phyloP scores from a whole-genome alignment of 257 asterid species.

The Primulina tabacum region DNA sequence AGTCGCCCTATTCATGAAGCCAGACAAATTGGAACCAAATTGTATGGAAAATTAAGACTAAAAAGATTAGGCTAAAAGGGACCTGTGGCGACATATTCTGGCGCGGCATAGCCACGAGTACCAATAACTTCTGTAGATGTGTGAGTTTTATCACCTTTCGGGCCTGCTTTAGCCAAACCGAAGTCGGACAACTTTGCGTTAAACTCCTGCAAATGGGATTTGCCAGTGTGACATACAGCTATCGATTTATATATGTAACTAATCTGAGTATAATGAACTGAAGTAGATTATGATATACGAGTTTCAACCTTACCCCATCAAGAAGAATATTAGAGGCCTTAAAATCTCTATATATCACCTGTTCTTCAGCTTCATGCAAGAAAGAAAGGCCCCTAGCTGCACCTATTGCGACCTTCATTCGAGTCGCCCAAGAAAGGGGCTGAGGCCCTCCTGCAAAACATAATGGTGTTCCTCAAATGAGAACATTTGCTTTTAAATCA shows the following conservation, averaged over 20 bases:
- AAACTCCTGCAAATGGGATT: slow-evolving; percentile 56
- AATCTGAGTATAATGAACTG: background rate
- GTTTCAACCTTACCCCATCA: slow-evolving; percentile 54
- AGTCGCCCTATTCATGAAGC: slow-evolving; percentile 50
- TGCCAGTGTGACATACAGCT: background rate
- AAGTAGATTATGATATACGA: background rate
- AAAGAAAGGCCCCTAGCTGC: slow-evolving; percentile 90
- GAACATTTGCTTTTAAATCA: background rate
- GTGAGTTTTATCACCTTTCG: slow-evolving; percentile 88
- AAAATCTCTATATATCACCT: slow-evolving; percentile 82
- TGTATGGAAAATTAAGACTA: background rate
- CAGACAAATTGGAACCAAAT: background rate
- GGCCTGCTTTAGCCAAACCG: slow-evolving; percentile 93
- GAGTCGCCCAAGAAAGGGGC: slow-evolving; percentile 78
- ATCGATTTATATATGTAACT: background rate
- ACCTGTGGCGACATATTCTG: slow-evolving; percentile 97
- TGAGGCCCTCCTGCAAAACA: slow-evolving; percentile 71
- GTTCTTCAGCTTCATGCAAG: slow-evolving; percentile 84
- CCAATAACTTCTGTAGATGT: slow-evolving; percentile 95
- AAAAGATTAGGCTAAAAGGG: background rate
- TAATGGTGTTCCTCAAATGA: background rate
- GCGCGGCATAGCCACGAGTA: slow-evolving; percentile 92
- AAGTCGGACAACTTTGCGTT: slow-evolving; percentile 86
- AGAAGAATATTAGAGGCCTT: slow-evolving; percentile 91
- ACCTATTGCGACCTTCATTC: slow-evolving; percentile 87